Evolutionary conservation across 805 yeast species (phyloP).

Genomic region (Lipomyces yamanashiensis): DNA sequence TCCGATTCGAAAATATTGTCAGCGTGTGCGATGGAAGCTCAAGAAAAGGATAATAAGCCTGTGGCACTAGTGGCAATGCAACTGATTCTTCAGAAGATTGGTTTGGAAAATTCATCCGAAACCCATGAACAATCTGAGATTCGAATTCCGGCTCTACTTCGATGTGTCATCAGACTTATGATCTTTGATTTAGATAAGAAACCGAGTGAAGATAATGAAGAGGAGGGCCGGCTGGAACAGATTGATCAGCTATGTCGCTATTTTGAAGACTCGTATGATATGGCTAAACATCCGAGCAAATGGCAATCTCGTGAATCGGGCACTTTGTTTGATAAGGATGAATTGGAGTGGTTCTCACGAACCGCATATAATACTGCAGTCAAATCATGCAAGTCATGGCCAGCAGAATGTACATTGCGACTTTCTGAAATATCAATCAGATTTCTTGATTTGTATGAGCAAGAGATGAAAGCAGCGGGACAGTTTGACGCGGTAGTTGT

Average conservation of each 20-base stretch:
- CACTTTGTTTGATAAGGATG: slow-evolving; percentile 13
- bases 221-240: background rate
- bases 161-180: slow-evolving; percentile 28
- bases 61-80: slow-evolving; percentile 27
- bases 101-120: background rate
- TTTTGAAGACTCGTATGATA: slow-evolving; percentile 23
- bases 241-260: slow-evolving; percentile 19
- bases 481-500: background rate
- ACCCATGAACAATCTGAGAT: background rate
- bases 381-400: slow-evolving; percentile 24
- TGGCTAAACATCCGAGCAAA: slow-evolving; percentile 10
- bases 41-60: slow-evolving; percentile 21
- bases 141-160: slow-evolving; percentile 20
- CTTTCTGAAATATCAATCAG: slow-evolving; percentile 20
- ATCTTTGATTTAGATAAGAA: slow-evolving; percentile 6
- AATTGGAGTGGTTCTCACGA: slow-evolving; percentile 28
- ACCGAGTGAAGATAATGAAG: background rate
- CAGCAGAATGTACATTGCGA: slow-evolving; percentile 22
- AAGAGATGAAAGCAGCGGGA: background rate
- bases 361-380: slow-evolving; percentile 30
- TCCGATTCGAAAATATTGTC: slow-evolving; percentile 12
- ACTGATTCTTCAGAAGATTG: slow-evolving; percentile 9
- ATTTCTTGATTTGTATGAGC: slow-evolving; percentile 20
- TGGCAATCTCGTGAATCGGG: background rate
- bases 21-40: slow-evolving; percentile 32